Evolutionary conservation across 345 rosid species (phyloP).

Genomic region (Brassica incana): DNA sequence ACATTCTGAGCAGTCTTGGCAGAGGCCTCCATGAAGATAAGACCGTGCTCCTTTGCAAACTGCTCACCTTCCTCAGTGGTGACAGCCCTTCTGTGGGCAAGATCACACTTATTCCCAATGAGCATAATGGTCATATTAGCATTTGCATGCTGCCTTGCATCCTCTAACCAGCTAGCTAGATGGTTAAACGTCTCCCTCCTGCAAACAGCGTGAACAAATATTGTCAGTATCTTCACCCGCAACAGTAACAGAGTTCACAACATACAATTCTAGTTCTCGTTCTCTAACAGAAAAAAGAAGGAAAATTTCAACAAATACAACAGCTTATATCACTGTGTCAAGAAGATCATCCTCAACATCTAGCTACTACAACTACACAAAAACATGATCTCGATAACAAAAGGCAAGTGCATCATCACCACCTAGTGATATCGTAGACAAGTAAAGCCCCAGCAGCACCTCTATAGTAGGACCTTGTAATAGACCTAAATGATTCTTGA

Average conservation of each 20-base stretch:
- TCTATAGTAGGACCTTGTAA: constrained; percentile 92
- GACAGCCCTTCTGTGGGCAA: constrained; percentile 95
- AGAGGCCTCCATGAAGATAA: constrained; percentile 98
- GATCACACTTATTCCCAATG: constrained; percentile 91
- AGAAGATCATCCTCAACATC: background rate
- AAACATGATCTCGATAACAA: background rate
- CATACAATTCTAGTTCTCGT: background rate
- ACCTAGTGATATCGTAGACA: constrained; percentile 96
- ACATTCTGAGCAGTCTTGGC: constrained; percentile 99
- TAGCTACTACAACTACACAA: background rate
- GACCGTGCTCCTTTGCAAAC: constrained; percentile 94
- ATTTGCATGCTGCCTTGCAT: constrained; percentile 98
- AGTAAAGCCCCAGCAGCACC: constrained; percentile 99
- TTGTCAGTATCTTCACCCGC: background rate
- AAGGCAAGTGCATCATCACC: background rate
- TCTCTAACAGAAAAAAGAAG: background rate
- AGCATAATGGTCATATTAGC: constrained; percentile 99
- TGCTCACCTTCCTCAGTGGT: constrained; percentile 96
- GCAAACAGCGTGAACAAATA: background rate
- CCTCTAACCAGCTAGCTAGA: constrained; percentile 96
- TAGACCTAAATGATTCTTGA: constrained; percentile 97
- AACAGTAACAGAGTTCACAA: background rate
- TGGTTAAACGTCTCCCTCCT: constrained; percentile 97
- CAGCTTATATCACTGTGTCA: background rate
- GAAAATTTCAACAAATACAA: background rate